Evolutionary conservation across 2,329 filamentous ascomycete genomes (phyloP).

Genomic region (Colletotrichum sp.): DNA sequence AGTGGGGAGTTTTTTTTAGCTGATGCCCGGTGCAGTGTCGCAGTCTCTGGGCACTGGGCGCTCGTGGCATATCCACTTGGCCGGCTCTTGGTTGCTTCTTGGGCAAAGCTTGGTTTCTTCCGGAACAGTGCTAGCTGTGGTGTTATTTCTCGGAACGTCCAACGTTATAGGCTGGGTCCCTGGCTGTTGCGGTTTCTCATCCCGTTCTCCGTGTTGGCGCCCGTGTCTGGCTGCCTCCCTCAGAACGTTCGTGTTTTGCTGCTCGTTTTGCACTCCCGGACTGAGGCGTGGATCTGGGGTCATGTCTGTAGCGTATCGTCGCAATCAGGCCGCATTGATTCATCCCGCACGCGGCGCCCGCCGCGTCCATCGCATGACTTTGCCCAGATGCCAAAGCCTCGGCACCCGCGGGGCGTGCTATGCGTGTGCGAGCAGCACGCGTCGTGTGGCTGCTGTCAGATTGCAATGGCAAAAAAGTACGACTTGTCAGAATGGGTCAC

Average conservation of each 20-base stretch:
- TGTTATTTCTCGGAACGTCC: neutral
- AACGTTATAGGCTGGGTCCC: neutral
- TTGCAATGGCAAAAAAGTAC: neutral
- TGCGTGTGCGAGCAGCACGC: neutral
- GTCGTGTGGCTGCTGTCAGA: neutral
- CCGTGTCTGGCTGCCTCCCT: slow-evolving; percentile 9
- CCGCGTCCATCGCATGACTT: neutral
- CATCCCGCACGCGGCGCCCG: neutral
- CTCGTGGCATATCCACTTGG: neutral
- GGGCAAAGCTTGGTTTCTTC: neutral
- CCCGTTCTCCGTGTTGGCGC: neutral
- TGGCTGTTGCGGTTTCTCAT: neutral
- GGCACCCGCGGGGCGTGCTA: neutral
- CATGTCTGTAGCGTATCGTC: neutral
- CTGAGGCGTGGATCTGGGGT: neutral
- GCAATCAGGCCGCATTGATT: neutral
- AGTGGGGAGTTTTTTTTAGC: neutral
- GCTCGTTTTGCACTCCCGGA: neutral
- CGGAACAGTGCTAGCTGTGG: neutral
- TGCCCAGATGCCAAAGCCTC: neutral
- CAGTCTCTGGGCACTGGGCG: neutral
- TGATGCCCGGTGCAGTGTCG: neutral
- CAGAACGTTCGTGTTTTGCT: neutral
- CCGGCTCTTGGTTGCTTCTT: neutral
- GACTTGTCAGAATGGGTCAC: neutral